Base-by-base conservation (phyloP, 805 yeast species). In the Candida germanica region DNA sequence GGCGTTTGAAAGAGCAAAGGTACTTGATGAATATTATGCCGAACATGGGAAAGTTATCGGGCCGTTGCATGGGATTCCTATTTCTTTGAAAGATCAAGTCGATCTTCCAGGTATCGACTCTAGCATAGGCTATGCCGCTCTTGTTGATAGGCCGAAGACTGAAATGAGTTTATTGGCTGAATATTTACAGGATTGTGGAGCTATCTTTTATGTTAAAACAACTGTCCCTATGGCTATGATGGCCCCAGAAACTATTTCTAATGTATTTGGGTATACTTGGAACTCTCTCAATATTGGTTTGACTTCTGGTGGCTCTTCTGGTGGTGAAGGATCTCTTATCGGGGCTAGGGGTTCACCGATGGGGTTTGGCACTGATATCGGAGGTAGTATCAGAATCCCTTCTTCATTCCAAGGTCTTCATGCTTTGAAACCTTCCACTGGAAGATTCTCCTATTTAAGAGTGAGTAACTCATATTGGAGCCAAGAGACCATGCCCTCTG, bases 291-390 rank as follows among this genome's bases (percentile, higher is more conserved):
- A 53, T 32, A 38, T 41, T n/a, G 31, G 33, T 2, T 38, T 52
- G 23, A 43, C 50, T 15, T 38, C 44, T 31, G 59, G 59, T 17
- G 59, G 59, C 1, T 43, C 50, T 16, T 47, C 54, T 8, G 58
- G 59, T 3, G 59, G 59, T 12, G 58, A 53, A 40, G 58, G 56
- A 19, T 44, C 53, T 3, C 27, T 52, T 15, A 42, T 46, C 31
- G 58, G 49, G 2, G 39, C 46, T 12, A 40, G 44, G 13, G 59
- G 47, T 13, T 36, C 52, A 9, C 35, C 50, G 1, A 22, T 53
- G 30, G 58, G 58, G 1, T 40, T 54, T 15, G 59, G 59, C 2
- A 47, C 52, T 30, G 59, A 54, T 36, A 50, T 54, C 22, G 59
- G 58, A 10, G 59, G 59, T 6, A 39, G 48, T 32, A 53, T 54